phyloP scores from a whole-genome alignment of 148 eudicot genomes.

The Polygonum aviculare region DNA sequence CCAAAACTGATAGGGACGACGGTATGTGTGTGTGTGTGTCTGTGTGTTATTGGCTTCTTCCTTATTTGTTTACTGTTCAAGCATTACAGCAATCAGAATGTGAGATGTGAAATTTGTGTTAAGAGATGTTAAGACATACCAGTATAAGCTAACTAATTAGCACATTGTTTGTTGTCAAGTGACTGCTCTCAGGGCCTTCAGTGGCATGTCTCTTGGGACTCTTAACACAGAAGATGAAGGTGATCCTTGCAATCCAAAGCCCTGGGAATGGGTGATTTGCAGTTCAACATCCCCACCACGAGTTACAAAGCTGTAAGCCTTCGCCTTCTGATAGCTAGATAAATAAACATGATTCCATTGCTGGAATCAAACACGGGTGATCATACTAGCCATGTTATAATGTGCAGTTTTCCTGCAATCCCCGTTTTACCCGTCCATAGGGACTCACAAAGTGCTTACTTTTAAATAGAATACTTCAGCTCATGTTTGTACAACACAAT shows the following conservation, averaged over 20 bases:
- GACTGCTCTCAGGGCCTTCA: constrained; percentile 45
- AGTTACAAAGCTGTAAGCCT: constrained; percentile 70
- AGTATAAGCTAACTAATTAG: constrained; percentile 11
- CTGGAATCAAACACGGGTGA: background rate
- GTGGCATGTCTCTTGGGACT: constrained; percentile 31
- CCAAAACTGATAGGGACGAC: constrained; percentile 62
- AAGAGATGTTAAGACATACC: background rate
- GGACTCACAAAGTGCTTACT: background rate
- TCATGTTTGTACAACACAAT: too few species aligned
- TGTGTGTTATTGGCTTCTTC: background rate
- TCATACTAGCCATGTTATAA: background rate
- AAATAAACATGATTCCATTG: background rate
- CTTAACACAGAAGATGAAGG: constrained; percentile 37
- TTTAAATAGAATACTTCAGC: background rate
- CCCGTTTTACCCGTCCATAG: background rate
- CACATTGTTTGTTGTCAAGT: constrained; percentile 40
- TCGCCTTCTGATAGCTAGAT: background rate
- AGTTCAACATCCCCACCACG: constrained; percentile 63
- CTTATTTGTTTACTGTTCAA: background rate
- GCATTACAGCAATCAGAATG: background rate
- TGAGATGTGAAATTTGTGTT: background rate
- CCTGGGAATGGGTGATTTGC: constrained; percentile 87
- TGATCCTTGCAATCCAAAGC: constrained; percentile 80
- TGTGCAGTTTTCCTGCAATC: background rate
- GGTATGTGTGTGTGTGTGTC: constrained; percentile 36